These are phyloP conservation scores for Gynandropsis gynandra DNA, from an alignment of 345 rosid genomes.

Conservation along the genomic window DNA sequence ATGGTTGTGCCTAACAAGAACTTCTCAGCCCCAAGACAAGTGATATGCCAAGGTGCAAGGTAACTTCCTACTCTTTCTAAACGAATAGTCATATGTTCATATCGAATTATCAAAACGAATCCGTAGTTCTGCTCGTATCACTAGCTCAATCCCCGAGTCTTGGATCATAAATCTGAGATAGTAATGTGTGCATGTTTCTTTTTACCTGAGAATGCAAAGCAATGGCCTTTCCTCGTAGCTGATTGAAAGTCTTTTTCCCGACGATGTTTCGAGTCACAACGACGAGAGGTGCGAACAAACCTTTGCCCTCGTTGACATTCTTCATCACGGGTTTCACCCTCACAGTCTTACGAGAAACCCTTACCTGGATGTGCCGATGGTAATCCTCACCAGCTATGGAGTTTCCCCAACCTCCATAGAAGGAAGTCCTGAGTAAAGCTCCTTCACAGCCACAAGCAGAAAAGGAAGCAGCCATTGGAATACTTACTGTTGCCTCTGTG, in stretches of 20 bases:
- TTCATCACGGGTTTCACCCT: constrained; percentile 62
- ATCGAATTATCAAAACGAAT: no score
- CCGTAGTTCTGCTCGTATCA: not conserved
- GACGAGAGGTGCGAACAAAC: constrained; percentile 75
- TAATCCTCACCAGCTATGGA: constrained; percentile 47
- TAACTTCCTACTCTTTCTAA: no score
- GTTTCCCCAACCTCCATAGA: constrained; percentile 50
- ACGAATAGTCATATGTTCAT: no score
- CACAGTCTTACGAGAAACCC: constrained; percentile 35
- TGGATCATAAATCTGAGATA: not conserved
- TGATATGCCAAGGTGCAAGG: no score
- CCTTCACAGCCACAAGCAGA: constrained; percentile 41
- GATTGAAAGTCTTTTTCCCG: constrained; percentile 89
- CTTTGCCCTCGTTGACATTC: constrained; percentile 94
- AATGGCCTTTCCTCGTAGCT: constrained; percentile 92
- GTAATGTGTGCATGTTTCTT: not conserved
- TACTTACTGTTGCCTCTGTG: not conserved
- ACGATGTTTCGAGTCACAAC: constrained; percentile 59
- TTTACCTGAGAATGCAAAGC: constrained; percentile 93
- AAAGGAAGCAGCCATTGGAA: constrained; percentile 43
- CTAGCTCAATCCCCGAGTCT: not conserved
- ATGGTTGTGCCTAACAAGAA: no score
- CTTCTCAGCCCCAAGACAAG: no score
- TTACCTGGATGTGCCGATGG: constrained; percentile 25
- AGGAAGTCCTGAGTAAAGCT: constrained; percentile 32